Evolutionary conservation across 257 asterid species (phyloP), one percentile per base, ranked within the genome.

Genomic region (Przewalskia tangutica): DNA sequence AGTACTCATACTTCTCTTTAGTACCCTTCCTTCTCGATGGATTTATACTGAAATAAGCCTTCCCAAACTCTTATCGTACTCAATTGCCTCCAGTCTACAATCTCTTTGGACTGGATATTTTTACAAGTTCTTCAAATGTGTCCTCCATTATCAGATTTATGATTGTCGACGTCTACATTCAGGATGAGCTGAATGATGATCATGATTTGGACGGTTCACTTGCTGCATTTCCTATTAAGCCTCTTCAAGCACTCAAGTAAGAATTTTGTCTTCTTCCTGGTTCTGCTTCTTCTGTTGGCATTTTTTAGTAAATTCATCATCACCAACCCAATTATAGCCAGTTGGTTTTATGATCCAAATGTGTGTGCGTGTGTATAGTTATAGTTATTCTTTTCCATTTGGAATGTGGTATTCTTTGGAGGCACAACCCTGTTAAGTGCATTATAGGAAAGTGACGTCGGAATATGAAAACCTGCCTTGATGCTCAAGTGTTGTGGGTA

Each of bases 191-290:
- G 86, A 84, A 88, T 85, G 89, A 86, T 77, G 85, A 86, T 86
- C 92, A 89, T 82, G 95, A 85, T 84, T 83, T 96, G 91, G 98
- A 91, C 86, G 77, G 84, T 79, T 89, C 99, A 12, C 90, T 95
- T 83, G 92, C 94, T 90, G 91, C 92, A 78, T 95, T 95, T 91
- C 98, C 98, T 48, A 86, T 90, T 65, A 93, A 94, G 90, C 97
- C 98, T 84, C 94, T 95, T 75, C 94, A 90, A 89, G 99, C 98
- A 82, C 97, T 95, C 88, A 93, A 92, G 99, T 95, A 91, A 66
- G 23, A 9, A n/a, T 66, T 70, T 68, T 38, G 55, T 32, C 34
- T 77, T 23, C 20, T 17, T 75, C 62, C 8, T 48, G 8, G 32
- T 67, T 68, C n/a, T 36, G 23, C 51, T 38, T 27, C 23, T 81